Conservation (phyloP, 106 monocot genomes). For the Dioscorea dumetorum region DNA sequence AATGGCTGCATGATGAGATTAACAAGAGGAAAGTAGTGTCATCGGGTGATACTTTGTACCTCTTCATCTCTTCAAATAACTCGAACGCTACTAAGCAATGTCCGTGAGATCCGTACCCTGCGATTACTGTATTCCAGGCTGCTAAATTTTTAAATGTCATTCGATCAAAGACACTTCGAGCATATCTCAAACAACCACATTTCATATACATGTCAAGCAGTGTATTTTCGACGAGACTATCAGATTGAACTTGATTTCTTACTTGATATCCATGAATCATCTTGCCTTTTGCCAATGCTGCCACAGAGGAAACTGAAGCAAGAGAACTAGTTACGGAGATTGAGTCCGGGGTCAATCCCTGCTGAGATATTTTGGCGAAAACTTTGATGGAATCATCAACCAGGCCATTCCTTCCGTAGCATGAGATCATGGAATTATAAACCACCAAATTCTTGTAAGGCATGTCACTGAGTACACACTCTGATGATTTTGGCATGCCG, state of each 20-base stretch:
- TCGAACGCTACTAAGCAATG: slow-evolving; percentile 22
- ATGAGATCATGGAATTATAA: slow-evolving; percentile 48
- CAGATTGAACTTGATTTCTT: slow-evolving; percentile 29
- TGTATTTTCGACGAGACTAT: slow-evolving; percentile 28
- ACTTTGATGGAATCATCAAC: slow-evolving; percentile 14
- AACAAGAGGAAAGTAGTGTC: slow-evolving; percentile 46
- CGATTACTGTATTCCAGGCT: slow-evolving; percentile 52
- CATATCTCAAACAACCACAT: slow-evolving; percentile 40
- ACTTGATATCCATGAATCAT: slow-evolving; percentile 49
- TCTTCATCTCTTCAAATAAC: slow-evolving; percentile 40
- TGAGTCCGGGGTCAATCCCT: slow-evolving; percentile 33
- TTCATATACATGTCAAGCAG: slow-evolving; percentile 73
- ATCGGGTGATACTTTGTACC: slow-evolving; percentile 13
- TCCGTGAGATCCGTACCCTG: slow-evolving; percentile 43
- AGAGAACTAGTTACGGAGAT: slow-evolving; percentile 42
- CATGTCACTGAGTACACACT: slow-evolving; percentile 8
- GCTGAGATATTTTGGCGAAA: slow-evolving; percentile 18
- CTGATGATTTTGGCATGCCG: slow-evolving; percentile 16
- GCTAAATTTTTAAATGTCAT: slow-evolving; percentile 27
- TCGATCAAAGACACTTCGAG: slow-evolving; percentile 23
- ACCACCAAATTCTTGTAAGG: slow-evolving; percentile 27
- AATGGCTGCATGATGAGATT: slow-evolving; percentile 47
- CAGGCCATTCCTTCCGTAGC: slow-evolving; percentile 22
- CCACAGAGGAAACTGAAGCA: slow-evolving; percentile 19
- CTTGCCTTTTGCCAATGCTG: slow-evolving; percentile 32